Evolutionary conservation across 83 land plant genomes (phyloP), one percentile per base, ranked within the genome.

Genomic region (Thuja plicata): DNA sequence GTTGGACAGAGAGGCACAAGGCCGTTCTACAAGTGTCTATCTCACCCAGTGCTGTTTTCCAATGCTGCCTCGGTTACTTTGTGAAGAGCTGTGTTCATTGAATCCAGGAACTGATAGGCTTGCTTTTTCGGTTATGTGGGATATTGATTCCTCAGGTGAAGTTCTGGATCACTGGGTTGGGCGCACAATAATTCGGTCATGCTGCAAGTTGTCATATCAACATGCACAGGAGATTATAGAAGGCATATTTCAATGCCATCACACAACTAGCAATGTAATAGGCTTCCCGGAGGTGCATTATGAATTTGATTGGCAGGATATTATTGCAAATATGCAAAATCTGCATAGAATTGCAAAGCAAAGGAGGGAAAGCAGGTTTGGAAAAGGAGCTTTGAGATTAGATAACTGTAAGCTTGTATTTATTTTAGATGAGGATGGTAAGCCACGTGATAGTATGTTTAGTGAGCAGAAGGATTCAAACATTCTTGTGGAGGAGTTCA

Each of bases 11-110:
- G 99, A 98, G 90, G 99, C 97, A 50, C 97, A 93, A 70, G 17
- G 82, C 2, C 94, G 99, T 7, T 97, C 99, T 37, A 97, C 99
- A 11, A 97, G 96, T 94, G 96, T 98, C 21, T 98, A 96, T 89
- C 85, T 97, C 35, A 84, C 93, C 84, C 93, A 94, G 81, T 91
- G 88, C 11, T 93, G 94, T 37, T 48, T 96, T 43, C 95, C 99
- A 15, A 98, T 98, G 99, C 84, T 98, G 87, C 99, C 99, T 71
- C 92, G 92, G 21, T 74, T 91, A 46, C 96, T 98, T 80, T 95
- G 99, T 45, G 98, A 98, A 83, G 92, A 93, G 66, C 60, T 96
- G 78, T 92, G 94, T 73, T 98, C 99, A 38, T 94, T 98, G 66
- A 94, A 87, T 38, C 98, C 99, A 19, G 99, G 99, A 81, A 96